Evolutionary conservation across 179 eudicot genomes (phyloP).

Genomic region (Vitellaria paradoxa): DNA sequence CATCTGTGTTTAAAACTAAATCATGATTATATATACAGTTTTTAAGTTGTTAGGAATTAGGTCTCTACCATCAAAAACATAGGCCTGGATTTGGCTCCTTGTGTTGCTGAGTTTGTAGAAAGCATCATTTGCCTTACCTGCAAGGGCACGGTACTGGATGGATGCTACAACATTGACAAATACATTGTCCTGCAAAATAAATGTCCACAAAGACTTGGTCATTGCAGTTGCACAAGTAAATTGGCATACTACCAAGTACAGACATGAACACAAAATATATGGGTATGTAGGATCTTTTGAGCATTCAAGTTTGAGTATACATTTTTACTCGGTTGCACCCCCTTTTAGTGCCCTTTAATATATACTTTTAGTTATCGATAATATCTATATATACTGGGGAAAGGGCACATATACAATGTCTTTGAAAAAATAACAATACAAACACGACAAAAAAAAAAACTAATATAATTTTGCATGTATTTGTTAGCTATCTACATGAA

Average conservation of each 20-base stretch:
- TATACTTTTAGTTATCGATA: too few species aligned
- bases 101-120: constrained; percentile 44
- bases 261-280: too few species aligned
- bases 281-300: too few species aligned
- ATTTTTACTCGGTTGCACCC: too few species aligned
- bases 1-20: not conserved
- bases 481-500: too few species aligned
- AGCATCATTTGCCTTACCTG: constrained; percentile 39
- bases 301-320: too few species aligned
- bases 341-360: too few species aligned
- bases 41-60: not conserved
- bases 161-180: constrained; percentile 40
- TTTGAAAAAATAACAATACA: too few species aligned
- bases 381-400: too few species aligned
- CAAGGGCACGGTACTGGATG: constrained; percentile 38
- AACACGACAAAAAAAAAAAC: too few species aligned
- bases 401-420: too few species aligned
- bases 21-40: not conserved
- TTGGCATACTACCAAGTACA: not conserved
- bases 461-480: too few species aligned
- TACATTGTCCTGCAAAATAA: constrained; percentile 32
- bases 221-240: not conserved
- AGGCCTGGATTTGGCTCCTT: constrained; percentile 36
- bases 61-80: constrained; percentile 39
- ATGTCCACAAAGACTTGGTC: not conserved